phyloP scores from a whole-genome alignment of 441 rosid genomes.

The Aleurites moluccanus region DNA sequence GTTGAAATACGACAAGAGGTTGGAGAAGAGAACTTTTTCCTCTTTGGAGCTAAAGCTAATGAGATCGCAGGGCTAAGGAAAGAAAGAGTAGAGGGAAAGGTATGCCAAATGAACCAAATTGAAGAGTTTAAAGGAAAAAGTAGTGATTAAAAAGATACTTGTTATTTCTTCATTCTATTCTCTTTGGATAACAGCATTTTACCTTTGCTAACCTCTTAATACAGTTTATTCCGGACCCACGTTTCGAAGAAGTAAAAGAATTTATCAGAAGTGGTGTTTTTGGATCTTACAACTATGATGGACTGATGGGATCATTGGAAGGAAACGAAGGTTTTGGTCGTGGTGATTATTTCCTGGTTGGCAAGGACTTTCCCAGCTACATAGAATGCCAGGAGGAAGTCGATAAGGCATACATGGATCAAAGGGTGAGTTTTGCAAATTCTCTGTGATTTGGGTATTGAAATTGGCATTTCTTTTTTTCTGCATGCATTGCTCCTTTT shows the following conservation, averaged over 20 bases:
- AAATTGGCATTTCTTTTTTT: background rate
- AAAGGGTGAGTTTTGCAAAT: constrained; percentile 45
- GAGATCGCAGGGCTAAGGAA: constrained; percentile 80
- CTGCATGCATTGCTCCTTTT: background rate
- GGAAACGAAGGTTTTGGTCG: constrained; percentile 88
- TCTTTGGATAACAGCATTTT: background rate
- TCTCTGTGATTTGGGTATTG: background rate
- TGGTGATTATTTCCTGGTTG: constrained; percentile 93
- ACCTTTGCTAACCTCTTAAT: constrained; percentile 20
- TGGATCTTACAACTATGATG: constrained; percentile 69
- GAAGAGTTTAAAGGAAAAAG: background rate
- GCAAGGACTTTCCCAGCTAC: constrained; percentile 94
- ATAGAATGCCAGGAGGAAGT: constrained; percentile 87
- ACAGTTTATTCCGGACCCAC: constrained; percentile 82
- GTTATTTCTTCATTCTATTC: background rate
- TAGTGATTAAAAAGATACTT: background rate
- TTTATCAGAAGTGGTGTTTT: constrained; percentile 72
- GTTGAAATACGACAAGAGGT: constrained; percentile 95
- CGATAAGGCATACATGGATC: constrained; percentile 73
- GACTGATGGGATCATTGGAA: constrained; percentile 80
- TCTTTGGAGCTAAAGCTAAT: constrained; percentile 84
- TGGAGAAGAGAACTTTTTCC: constrained; percentile 93
- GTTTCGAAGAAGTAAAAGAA: constrained; percentile 82
- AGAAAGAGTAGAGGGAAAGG: constrained; percentile 91
- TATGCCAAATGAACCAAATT: constrained; percentile 21